Conservation (phyloP, 2,329 filamentous ascomycete genomes). For the Fusarium lateritium region DNA sequence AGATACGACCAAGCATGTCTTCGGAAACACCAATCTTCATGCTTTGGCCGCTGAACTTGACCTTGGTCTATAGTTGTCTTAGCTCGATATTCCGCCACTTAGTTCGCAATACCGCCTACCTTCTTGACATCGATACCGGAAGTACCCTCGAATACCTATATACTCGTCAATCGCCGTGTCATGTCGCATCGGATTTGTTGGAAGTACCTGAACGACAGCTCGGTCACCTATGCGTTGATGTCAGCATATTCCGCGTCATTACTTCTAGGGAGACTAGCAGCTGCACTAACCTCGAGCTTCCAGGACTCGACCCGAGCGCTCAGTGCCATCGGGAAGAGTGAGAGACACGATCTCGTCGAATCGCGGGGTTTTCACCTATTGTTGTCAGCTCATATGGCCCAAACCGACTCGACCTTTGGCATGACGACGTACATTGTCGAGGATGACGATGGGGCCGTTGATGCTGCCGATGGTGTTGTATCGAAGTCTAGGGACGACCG, state of each 20-base stretch:
- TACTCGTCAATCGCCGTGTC: slow-evolving; percentile 45
- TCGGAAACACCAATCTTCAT: slow-evolving; percentile 99
- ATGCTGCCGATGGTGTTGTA: slow-evolving; percentile 99
- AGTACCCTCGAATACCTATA: slow-evolving; percentile 96
- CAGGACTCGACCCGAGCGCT: slow-evolving; percentile 94
- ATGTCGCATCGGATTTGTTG: slow-evolving; percentile 22
- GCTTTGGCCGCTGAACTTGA: slow-evolving; percentile 97
- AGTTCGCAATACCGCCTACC: slow-evolving; percentile 64
- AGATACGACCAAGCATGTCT: slow-evolving; percentile 99
- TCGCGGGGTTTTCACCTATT: slow-evolving; percentile 93
- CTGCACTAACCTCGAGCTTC: slow-evolving; percentile 87
- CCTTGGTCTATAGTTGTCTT: slow-evolving; percentile 79
- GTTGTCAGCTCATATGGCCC: slow-evolving; percentile 45
- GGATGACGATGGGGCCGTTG: slow-evolving; percentile 96
- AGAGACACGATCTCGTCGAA: slow-evolving; percentile 99
- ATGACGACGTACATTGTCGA: slow-evolving; percentile 81
- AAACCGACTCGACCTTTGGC: slow-evolving; percentile 8
- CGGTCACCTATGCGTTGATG: slow-evolving; percentile 76
- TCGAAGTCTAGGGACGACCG: slow-evolving; percentile 75
- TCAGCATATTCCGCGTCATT: slow-evolving; percentile 41
- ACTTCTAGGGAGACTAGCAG: slow-evolving; percentile 12
- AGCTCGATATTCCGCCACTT: slow-evolving; percentile 39
- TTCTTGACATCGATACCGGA: slow-evolving; percentile 99
- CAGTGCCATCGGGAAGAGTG: slow-evolving; percentile 94
- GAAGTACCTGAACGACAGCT: slow-evolving; percentile 90